Base-by-base conservation (phyloP, 257 asterid species). In the Verbascum thapsus region DNA sequence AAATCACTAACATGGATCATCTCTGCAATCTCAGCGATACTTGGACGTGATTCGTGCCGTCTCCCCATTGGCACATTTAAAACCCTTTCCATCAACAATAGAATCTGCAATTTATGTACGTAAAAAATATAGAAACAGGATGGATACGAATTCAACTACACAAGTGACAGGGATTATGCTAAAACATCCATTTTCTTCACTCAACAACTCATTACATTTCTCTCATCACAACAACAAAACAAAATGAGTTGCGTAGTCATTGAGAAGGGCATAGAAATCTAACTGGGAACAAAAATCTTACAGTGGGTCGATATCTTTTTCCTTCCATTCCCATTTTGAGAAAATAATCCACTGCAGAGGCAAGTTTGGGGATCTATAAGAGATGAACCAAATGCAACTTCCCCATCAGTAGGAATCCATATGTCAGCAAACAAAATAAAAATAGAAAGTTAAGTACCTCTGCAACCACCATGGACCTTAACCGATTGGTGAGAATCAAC, bases 51-150 rank as follows among this genome's bases (percentile, higher is more conserved):
- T 56, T 94, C 95, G 53, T 52, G 74, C 63, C 79, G 76, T 69
- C 81, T 76, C 11, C 79, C 60, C 40, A 79, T 74, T 10, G 94
- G 87, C 23, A 66, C 72, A 74, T 83, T 80, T 74, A 90, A 74
- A 71, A 98, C 99, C 4, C 98, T 87, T n/a, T 97, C 99, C 99
- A 94, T 87, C 86, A 94, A 74, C 73, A 94, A 78, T 61, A 94
- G 76, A 75, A 94, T 91, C 99, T 94, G 74, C 56, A 76, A 26
- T 39, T 52, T 63, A 47, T 61, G 65, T 48, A 26, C 32, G 2
- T 26, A 26, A 1, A 5, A 26, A 26, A 26, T 26, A 26, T 26
- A 26, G 32, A 26, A 5, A 26, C 3, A 5, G 32, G 32, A 26
- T 26, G 32, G 3, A 26, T 26, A 49, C 20, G 52, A 44, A 20